Evolutionary conservation across 108 stramenopile genomes (phyloP).

Genomic region (Nitzschia putrida): DNA sequence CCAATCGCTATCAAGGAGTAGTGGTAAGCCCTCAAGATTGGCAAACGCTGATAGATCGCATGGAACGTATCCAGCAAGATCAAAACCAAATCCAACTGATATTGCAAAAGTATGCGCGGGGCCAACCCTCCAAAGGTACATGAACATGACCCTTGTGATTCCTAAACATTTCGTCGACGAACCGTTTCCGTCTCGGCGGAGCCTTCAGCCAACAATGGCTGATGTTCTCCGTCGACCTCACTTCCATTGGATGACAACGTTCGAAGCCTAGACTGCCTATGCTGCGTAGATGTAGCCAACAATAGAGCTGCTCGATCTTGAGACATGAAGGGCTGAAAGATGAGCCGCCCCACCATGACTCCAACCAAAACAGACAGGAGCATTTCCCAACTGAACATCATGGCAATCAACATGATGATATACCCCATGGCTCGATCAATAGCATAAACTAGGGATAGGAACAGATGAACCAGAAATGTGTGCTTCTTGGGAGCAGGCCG

Average conservation of each 20-base stretch:
- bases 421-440: conserved; percentile 32
- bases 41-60: conserved; percentile 18
- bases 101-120: conserved; percentile 19
- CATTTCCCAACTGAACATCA: conserved; percentile 41
- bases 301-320: too few relatives aligned
- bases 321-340: conserved; percentile 20
- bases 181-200: background rate
- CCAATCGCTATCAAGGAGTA: too few relatives aligned
- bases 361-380: conserved; percentile 27
- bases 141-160: too few relatives aligned
- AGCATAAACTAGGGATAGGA: conserved; percentile 21
- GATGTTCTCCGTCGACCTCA: background rate
- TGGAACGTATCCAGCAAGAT: conserved; percentile 30
- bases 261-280: background rate
- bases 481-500: background rate
- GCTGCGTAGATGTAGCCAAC: too few relatives aligned
- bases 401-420: conserved; percentile 36
- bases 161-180: background rate
- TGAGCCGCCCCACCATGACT: conserved; percentile 22
- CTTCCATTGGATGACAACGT: background rate
- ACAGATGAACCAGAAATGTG: background rate
- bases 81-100: conserved; percentile 17
- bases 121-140: too few relatives aligned
- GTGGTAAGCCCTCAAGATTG: conserved; percentile 29
- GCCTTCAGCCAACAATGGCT: conserved; percentile 3